Base-by-base conservation (phyloP, 148 eudicot genomes). In the Rhododendron ferrugineum region DNA sequence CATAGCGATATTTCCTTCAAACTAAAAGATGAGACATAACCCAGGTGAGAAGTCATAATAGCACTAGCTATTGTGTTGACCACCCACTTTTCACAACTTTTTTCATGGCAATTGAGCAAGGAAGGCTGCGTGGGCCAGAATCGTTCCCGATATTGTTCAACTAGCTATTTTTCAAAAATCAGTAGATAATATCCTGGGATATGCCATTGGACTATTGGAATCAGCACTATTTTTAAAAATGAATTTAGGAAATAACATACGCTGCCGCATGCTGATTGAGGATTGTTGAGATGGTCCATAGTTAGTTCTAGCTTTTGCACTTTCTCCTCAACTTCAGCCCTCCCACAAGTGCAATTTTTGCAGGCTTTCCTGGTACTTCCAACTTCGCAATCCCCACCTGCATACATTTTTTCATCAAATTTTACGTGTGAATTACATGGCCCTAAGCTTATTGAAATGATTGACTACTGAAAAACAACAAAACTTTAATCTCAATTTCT, bases 291-390 rank as follows among this genome's bases (percentile, higher is more conserved):
- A 87, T 93, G 98, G 42, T 97, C 99, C 90, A 90, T 82, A n/a
- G 96, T 93, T 50, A 91, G 87, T 60, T 91, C 98, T 75, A 95
- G 87, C 88, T 93, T 94, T 47, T 80, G 89, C 75, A 93, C 98
- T 89, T 97, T 95, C 86, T 93, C 92, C 86, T 95, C 99, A 78
- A 81, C 96, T 91, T 93, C 99, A 37, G 98, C 99, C 87, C 99
- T 88, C 88, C 99, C 99, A 89, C 99, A 97, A 23, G 89, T 85
- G 83, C 99, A 97, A 81, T 97, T 94, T 91, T 97, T 97, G 93
- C 98, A 97, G 81, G 99, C 99, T 90, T 94, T 95, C 89, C 91
- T 91, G 49, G 98, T 91, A 86, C 85, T 90, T 88, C 93, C 98
- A 88, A 97, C 95, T 90, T 94, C 98, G 87, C 99, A 97, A 87